Conservation (phyloP, 768 basidiomycete species). For the Termitomyces sp. region DNA sequence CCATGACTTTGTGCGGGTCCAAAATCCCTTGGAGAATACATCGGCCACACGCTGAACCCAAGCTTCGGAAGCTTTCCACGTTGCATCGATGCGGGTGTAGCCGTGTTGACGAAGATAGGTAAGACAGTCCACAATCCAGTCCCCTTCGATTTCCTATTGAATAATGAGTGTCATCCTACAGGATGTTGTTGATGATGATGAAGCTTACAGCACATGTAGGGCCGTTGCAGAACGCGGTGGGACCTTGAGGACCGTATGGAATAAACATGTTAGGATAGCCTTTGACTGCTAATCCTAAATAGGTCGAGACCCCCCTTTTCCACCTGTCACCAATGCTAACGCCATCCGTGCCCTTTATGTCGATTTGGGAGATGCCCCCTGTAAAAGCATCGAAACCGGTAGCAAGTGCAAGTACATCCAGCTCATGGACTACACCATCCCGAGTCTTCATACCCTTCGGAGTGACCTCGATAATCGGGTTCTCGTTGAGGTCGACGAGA, state of each 20-base stretch:
- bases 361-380: slow-evolving; percentile 16
- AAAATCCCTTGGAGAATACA: slow-evolving; percentile 9
- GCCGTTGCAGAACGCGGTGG: slow-evolving; percentile 19
- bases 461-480: slow-evolving; percentile 14
- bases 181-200: too few species aligned
- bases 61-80: slow-evolving; percentile 6
- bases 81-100: slow-evolving; percentile 8
- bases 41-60: slow-evolving; percentile 12
- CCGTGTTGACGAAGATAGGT: slow-evolving; percentile 11
- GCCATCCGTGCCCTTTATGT: slow-evolving; percentile 17
- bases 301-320: slow-evolving; percentile 14
- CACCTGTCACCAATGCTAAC: slow-evolving; percentile 16
- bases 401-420: slow-evolving; percentile 17
- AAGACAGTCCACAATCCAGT: slow-evolving; percentile 19
- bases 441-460: slow-evolving; percentile 13
- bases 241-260: slow-evolving; percentile 20
- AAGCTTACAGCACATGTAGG: slow-evolving; percentile 17
- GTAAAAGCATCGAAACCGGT: slow-evolving; percentile 21
- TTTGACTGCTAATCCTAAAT: slow-evolving; percentile 16
- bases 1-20: slow-evolving; percentile 18
- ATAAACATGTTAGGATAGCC: slow-evolving; percentile 23
- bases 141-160: slow-evolving; percentile 18
- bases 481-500: slow-evolving; percentile 16
- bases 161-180: neutral
- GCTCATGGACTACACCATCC: slow-evolving; percentile 15